These are phyloP conservation scores for Coemansia sp. DNA, from an alignment of 192 early-diverging fungal species.

Conservation along the genomic window DNA sequence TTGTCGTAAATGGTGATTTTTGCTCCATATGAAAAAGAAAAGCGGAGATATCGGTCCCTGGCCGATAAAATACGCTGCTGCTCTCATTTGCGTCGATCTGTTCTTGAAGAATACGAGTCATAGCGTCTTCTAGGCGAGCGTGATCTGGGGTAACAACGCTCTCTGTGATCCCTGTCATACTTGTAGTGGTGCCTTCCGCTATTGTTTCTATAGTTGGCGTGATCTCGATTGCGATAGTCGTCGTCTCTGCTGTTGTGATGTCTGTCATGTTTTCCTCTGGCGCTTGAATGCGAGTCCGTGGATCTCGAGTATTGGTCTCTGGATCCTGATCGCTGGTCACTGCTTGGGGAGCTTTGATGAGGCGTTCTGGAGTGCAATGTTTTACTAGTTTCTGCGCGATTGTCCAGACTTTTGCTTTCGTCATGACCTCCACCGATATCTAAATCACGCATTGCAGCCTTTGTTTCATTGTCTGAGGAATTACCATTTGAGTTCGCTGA, in stretches of 20 bases:
- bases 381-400: neutral
- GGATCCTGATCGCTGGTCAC: neutral
- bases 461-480: neutral
- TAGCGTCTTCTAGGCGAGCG: constrained; percentile 24
- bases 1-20: neutral
- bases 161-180: constrained; percentile 7
- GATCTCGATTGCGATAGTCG: constrained; percentile 7
- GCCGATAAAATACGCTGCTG: neutral
- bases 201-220: constrained; percentile 10
- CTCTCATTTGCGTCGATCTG: constrained; percentile 15
- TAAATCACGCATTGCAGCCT: neutral
- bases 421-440: neutral
- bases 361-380: neutral
- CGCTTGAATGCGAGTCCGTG: neutral
- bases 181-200: constrained; percentile 8
- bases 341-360: neutral
- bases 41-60: neutral
- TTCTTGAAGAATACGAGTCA: constrained; percentile 19
- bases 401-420: neutral
- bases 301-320: neutral
- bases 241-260: constrained; percentile 3
- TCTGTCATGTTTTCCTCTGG: neutral
- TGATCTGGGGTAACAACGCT: constrained; percentile 19
- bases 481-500: neutral
- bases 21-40: neutral